A percentile compares a stretch with the other conserved stretches of the same genome.
Conservation (phyloP, 169 alveolate genomes). For the Plasmodium cynomolgi region DNA sequence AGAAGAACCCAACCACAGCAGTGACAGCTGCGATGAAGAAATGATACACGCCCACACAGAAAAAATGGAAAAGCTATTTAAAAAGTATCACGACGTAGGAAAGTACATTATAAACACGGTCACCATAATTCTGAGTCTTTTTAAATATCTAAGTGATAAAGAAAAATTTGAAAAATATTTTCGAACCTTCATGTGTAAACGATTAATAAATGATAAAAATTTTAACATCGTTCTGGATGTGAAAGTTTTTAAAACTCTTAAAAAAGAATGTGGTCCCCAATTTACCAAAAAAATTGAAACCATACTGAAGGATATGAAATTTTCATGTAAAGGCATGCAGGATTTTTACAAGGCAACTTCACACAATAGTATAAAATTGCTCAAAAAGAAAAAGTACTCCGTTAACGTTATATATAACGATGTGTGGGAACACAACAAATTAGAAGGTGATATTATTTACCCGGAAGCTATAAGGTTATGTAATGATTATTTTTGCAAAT, state of each 20-base stretch:
- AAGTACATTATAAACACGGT: slow-evolving; percentile 46
- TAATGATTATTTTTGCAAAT: slow-evolving; percentile 39
- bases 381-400: slow-evolving; percentile 24
- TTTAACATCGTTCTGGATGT: slow-evolving; percentile 59
- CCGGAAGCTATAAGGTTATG: slow-evolving; percentile 42
- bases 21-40: background rate
- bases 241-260: slow-evolving; percentile 61
- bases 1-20: background rate
- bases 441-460: slow-evolving; percentile 30
- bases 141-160: slow-evolving; percentile 69
- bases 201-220: slow-evolving; percentile 49
- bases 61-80: slow-evolving; percentile 39
- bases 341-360: slow-evolving; percentile 32
- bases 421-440: slow-evolving; percentile 46
- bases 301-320: slow-evolving; percentile 60
- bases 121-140: slow-evolving; percentile 55
- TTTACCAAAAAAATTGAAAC: slow-evolving; percentile 73
- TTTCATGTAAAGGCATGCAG: slow-evolving; percentile 31
- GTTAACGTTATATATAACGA: slow-evolving; percentile 64
- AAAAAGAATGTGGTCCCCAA: slow-evolving; percentile 75
- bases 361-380: background rate
- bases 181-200: slow-evolving; percentile 63
- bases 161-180: slow-evolving; percentile 70
- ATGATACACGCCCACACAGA: background rate
- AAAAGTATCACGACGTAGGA: slow-evolving; percentile 47